Base-by-base conservation (phyloP, 2,329 filamentous ascomycete species). In the Amesomyces nigricolor region DNA sequence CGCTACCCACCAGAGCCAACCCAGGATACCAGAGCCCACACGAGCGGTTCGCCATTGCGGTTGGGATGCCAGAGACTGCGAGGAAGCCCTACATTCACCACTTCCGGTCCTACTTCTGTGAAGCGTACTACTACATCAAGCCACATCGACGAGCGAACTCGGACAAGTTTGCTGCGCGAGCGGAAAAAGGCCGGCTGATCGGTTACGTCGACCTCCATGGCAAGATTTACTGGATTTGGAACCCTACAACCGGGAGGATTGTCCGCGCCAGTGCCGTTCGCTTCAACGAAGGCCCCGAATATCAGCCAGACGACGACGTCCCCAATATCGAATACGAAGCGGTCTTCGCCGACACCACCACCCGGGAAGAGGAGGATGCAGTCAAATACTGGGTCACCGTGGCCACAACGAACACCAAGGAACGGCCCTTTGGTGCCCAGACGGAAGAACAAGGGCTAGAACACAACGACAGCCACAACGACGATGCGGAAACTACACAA, bases 71-170 rank as follows among this genome's bases (percentile, higher is more conserved):
- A 17, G 19, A 29, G 8, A 11, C 16, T 6, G 46, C 40, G 2
- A 16, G 14, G 5, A 44, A 49, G 30, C 52, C 39, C 11, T 38
- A 49, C 11, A 54, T 54, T 8, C 11, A 26, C 6, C 29, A 54
- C 7, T 38, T 54, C 7, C 26, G 38, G 4, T 10, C 46, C 9
- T 54, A 54, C 45, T 54, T 49, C 29, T 54, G 29, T 17, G 5
- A 43, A 3, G 52, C 39, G 5, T 54, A 38, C 26, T 54, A 54
- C 38, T 54, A 26, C 19, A 40, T 54, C 26, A 54, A 54, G 10
- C 16, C 13, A 5, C 6, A 37, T 8, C 22, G 29, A 6, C 8
- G 52, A 4, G 42, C 14, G 1, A 10, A 49, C 1, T 39, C 13
- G 2, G 35, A 49, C 10, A 53, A 53, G 29, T 39, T 43, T 10